Percentiles rank a stretch among this genome's conserved stretches.
Conservation (phyloP, 2,329 filamentous ascomycete genomes). For the Epicoccum nigrum region DNA sequence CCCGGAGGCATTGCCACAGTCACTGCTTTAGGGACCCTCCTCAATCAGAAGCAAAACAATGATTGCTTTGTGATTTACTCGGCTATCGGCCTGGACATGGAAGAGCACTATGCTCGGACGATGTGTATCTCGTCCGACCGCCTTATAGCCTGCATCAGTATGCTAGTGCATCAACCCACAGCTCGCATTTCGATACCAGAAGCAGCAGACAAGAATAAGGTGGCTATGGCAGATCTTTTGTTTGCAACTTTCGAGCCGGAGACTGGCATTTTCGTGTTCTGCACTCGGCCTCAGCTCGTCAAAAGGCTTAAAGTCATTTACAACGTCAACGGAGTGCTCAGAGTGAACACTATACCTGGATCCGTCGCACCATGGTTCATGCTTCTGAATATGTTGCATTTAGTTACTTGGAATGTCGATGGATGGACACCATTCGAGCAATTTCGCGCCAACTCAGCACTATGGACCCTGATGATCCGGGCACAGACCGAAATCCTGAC, state of each 20-base stretch:
- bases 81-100: conserved; percentile 25
- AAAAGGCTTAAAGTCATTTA: conserved; percentile 20
- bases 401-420: conserved; percentile 21
- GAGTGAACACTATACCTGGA: conserved; percentile 3
- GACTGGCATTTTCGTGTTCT: conserved; percentile 16
- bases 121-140: conserved; percentile 16
- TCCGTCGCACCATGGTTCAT: conserved; percentile 1
- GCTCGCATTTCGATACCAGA: conserved; percentile 17
- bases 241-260: conserved; percentile 2
- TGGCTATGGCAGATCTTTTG: conserved; percentile 21
- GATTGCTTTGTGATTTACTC: conserved; percentile 24
- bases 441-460: conserved; percentile 14
- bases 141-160: conserved; percentile 17
- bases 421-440: conserved; percentile 15
- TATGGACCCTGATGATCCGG: conserved; percentile 24
- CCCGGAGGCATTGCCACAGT: conserved; percentile 24
- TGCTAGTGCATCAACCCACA: conserved; percentile 31
- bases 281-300: conserved; percentile 10
- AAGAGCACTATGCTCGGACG: conserved; percentile 20
- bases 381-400: conserved; percentile 18
- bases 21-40: conserved; percentile 18
- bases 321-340: conserved; percentile 10
- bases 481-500: conserved; percentile 25
- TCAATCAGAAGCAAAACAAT: conserved; percentile 11
- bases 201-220: conserved; percentile 8